Base-by-base conservation (phyloP, 169 alveolate species). In the Eimeria zaria region DNA sequence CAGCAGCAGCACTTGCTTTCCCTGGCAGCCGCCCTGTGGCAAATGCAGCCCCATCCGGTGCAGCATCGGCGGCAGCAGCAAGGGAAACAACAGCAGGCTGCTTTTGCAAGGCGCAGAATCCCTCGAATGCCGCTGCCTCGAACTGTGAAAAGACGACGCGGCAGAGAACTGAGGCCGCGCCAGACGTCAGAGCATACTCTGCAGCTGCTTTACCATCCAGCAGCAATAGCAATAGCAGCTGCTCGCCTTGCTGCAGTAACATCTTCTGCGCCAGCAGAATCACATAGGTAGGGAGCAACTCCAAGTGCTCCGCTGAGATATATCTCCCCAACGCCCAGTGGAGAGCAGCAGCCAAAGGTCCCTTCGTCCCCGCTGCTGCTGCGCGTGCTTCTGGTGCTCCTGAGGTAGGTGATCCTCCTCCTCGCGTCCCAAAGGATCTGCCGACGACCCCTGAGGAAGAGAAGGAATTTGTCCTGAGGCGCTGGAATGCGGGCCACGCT, bases 171-270 rank as follows among this genome's bases (percentile, higher is more conserved):
- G 91, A 83, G 7, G 91, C 91, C 16, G 91, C 74, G 55, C 91
- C 91, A 14, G 91, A 83, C 51, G 67, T 60, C 33, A 83, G 39
- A 22, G 91, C 91, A 83, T 83, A 83, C 74, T 83, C 91, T 30
- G 91, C 76, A 18, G 76, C 91, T 83, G 91, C 91, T 22, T 18
- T 36, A 6, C 58, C 20, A 53, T 83, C 91, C 91, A 83, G 91
- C 33, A 83, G 91, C 58, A 83, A 55, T 51, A 83, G 30, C 51
- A 83, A 41, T 14, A 83, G 91, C 91, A 83, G 55, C 58, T 83
- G 91, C 51, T 83, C 91, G 76, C 91, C 91, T 20, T 83, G 69
- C 74, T 83, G 91, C 91, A 83, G 58, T 39, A 83, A 53, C 73
- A 83, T 30, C 76, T 83, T 83, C 18, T 83, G 91, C 46, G 76